phyloP scores from a whole-genome alignment of 75 land plant genomes.

The Pinus albicaulis region DNA sequence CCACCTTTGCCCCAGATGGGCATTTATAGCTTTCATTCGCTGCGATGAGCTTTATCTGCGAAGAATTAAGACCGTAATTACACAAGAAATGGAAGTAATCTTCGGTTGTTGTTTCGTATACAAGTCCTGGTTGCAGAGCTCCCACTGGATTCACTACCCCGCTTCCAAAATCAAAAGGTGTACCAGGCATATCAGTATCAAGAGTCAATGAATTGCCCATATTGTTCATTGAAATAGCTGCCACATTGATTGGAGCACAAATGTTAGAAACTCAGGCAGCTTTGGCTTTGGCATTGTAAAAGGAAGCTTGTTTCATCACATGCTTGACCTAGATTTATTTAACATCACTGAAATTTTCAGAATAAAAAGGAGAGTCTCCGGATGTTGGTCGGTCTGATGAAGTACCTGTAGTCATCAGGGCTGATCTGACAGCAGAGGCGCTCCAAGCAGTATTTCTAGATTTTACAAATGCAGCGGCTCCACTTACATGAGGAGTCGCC shows the following conservation, averaged over 20 bases:
- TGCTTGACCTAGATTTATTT: background rate
- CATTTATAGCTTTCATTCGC: slow-evolving; percentile 39
- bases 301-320: background rate
- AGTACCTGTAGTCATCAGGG: slow-evolving; percentile 77
- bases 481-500: slow-evolving; percentile 78
- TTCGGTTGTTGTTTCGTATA: slow-evolving; percentile 40
- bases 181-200: slow-evolving; percentile 31
- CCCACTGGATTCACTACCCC: slow-evolving; percentile 54
- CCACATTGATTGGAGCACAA: background rate
- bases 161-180: slow-evolving; percentile 66
- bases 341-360: background rate
- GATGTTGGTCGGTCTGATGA: background rate
- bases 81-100: slow-evolving; percentile 69
- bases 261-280: background rate
- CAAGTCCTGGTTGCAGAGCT: slow-evolving; percentile 62
- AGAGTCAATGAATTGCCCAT: slow-evolving; percentile 23
- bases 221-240: slow-evolving; percentile 61
- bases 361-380: background rate
- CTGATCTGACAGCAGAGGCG: slow-evolving; percentile 67
- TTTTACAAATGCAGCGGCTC: slow-evolving; percentile 57
- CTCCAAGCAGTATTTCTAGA: slow-evolving; percentile 60
- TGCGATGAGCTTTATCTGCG: slow-evolving; percentile 27
- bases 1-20: slow-evolving; percentile 28
- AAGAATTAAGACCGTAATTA: slow-evolving; percentile 43
- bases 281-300: background rate